Base-by-base conservation (phyloP, 768 basidiomycete species). In the Boletus patriciae region DNA sequence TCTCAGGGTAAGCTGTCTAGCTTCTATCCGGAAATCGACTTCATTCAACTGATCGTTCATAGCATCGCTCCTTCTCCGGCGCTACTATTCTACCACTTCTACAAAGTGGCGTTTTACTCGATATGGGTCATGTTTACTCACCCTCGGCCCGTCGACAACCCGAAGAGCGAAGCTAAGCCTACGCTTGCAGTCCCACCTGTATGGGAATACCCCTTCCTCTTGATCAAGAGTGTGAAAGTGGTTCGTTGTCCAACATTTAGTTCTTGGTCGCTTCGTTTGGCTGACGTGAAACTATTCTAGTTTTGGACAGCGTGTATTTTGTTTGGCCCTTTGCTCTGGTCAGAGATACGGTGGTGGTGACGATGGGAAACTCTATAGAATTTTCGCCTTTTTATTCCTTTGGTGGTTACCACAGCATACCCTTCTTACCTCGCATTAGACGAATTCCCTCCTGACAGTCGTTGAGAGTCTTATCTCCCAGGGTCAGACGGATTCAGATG, bases 221-320 rank as follows among this genome's bases (percentile, higher is more conserved):
- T 80, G 21, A 37, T 87, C 56, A 83, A 84, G 71, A 82, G 83
- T 42, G 42, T 89, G 9, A 79, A 77, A 59, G 90, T 94, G 55
- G 93, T 94, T 68, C 53, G 88, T 85, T n/a, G 6, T 29, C n/a
- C 25, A 2, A 15, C 34, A 18, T 38, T 44, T 21, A 2, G 21
- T 47, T 18, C 11, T 15, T 16, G 19, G 9, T 21, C 15, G 2
- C n/a, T 27, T 34, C 11, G 5, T 31, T 50, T 40, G 25, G 34
- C 55, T 52, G 21, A 53, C 25, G 4, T 36, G 21, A 21, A 56
- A 27, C n/a, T 18, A 18, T n/a, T 38, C 16, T 67, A 94, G 90
- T 89, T 98, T 70, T 95, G 86, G 84, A 93, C 88, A 3, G 95
- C 95, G 0, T 89, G 87, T 56, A 71, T 93, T n/a, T 93, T 98